These are phyloP conservation scores for Ophiognomonia clavigignenti-juglandacearum DNA, from an alignment of 2,329 filamentous ascomycete genomes.

Conservation along the genomic window DNA sequence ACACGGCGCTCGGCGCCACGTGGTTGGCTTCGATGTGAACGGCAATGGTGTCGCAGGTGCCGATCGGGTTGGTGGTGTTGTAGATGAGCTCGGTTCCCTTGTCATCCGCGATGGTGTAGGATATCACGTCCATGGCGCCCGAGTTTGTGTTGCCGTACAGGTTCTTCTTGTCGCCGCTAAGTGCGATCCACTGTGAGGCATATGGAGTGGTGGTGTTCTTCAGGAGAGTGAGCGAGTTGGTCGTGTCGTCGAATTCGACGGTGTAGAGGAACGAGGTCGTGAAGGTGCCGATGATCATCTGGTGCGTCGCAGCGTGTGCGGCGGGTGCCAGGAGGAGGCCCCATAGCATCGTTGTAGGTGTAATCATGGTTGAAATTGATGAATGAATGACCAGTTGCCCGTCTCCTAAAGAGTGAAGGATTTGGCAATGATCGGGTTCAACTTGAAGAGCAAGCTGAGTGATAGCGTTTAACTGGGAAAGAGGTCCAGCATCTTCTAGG, in stretches of 20 bases:
- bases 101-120: slow-evolving; percentile 11
- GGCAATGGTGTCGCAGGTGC: slow-evolving; percentile 8
- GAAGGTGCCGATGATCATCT: slow-evolving; percentile 65
- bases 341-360: background rate
- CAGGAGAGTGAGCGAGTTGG: slow-evolving; percentile 50
- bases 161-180: slow-evolving; percentile 17
- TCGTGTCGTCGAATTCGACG: slow-evolving; percentile 61
- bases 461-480: too few relatives aligned
- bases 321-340: background rate
- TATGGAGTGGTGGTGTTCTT: slow-evolving; percentile 35
- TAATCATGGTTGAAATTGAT: background rate
- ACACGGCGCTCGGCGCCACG: slow-evolving; percentile 15
- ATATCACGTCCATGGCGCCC: slow-evolving; percentile 10
- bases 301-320: slow-evolving; percentile 34
- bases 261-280: slow-evolving; percentile 61
- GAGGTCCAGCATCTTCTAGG: too few relatives aligned
- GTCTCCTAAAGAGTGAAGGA: too few relatives aligned
- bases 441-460: too few relatives aligned
- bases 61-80: slow-evolving; percentile 3
- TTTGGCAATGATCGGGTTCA: too few relatives aligned
- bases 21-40: slow-evolving; percentile 12
- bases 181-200: slow-evolving; percentile 17
- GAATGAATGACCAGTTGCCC: background rate
- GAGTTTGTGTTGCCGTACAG: slow-evolving; percentile 17
- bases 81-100: slow-evolving; percentile 3